These are phyloP conservation scores for Malbranchea zuffiana DNA, from an alignment of 2,329 filamentous ascomycete genomes.

Conservation along the genomic window DNA sequence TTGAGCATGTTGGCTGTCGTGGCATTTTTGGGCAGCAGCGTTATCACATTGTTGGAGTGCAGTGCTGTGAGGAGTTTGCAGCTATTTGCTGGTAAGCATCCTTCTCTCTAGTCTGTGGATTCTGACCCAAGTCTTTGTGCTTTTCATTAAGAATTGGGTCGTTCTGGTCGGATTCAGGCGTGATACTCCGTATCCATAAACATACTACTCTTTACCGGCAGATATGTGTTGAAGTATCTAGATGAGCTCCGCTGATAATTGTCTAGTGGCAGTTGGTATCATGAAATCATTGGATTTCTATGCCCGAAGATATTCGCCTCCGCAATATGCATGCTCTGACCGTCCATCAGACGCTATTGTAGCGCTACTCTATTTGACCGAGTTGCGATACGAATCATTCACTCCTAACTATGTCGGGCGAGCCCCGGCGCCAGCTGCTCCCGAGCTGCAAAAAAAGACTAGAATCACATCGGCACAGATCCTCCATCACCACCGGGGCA, in stretches of 20 bases:
- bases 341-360: constrained; percentile 21
- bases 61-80: constrained; percentile 23
- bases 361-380: constrained; percentile 29
- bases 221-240: background rate
- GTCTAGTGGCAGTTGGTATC: constrained; percentile 26
- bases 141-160: too few relatives aligned
- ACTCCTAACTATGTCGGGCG: constrained; percentile 31
- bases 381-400: constrained; percentile 36
- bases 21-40: constrained; percentile 14
- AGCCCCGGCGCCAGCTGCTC: constrained; percentile 12
- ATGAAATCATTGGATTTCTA: constrained; percentile 36
- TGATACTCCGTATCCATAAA: too few relatives aligned
- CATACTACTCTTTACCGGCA: background rate
- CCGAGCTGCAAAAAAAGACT: background rate
- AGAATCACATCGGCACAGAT: too few relatives aligned
- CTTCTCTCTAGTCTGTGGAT: background rate
- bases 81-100: constrained; percentile 25
- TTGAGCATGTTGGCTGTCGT: constrained; percentile 11
- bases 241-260: background rate
- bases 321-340: constrained; percentile 23
- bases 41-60: constrained; percentile 24
- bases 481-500: too few relatives aligned
- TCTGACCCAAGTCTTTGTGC: too few relatives aligned
- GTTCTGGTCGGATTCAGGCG: too few relatives aligned
- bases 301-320: constrained; percentile 25